Percentiles rank a stretch among this genome's conserved stretches.
Evolutionary conservation across 192 early-diverging fungal genomes (phyloP).

Genomic region (Backusella westeae): DNA sequence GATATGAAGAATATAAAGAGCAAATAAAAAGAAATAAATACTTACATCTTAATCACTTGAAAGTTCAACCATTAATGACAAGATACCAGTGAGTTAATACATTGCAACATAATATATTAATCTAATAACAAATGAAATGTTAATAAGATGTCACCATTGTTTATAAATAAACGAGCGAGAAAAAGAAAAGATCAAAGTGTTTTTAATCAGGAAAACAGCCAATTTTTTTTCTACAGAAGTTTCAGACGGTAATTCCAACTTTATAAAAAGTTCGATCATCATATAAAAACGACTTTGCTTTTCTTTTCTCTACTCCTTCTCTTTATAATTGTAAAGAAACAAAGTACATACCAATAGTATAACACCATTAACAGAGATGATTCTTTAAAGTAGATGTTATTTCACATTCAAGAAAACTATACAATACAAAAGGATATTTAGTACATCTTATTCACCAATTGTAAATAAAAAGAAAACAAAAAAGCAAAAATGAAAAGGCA

Average conservation of each 20-base stretch:
- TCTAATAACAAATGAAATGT: not conserved
- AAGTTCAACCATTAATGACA: too few species aligned
- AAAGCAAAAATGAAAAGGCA: conserved; percentile 20
- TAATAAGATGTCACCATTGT: not conserved
- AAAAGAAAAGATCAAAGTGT: not conserved
- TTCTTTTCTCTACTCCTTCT: not conserved
- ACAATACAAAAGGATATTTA: not conserved
- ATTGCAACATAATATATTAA: not conserved
- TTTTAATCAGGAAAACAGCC: conserved; percentile 27
- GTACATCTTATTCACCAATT: too few species aligned
- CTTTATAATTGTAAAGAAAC: not conserved
- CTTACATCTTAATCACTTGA: not conserved
- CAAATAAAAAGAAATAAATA: not conserved
- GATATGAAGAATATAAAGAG: not conserved
- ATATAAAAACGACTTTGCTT: conserved; percentile 2
- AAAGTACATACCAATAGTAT: not conserved
- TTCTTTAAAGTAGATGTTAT: not conserved
- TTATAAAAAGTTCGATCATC: conserved; percentile 26
- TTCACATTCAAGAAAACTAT: not conserved
- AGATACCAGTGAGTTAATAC: too few species aligned
- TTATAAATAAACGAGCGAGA: not conserved
- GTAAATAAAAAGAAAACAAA: not conserved
- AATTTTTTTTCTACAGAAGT: conserved; percentile 16
- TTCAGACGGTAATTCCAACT: conserved; percentile 39
- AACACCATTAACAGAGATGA: not conserved